Base-by-base conservation (phyloP, 2,329 filamentous ascomycete genomes). In the Tetracladium maxilliforme region DNA sequence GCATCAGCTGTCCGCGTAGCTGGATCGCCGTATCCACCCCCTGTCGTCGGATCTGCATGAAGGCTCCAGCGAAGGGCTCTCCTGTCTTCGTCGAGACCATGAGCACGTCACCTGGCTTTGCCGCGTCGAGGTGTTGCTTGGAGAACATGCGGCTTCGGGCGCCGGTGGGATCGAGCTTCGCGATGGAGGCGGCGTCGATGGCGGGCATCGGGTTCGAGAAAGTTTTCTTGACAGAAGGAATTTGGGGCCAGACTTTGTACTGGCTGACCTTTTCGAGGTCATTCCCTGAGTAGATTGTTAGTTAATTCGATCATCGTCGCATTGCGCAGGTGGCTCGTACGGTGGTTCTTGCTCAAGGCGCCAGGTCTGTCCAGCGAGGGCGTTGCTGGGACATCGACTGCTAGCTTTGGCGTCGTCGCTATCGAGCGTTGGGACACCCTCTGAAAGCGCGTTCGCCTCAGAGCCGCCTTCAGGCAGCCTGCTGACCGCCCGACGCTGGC, bases 61-160 rank as follows among this genome's bases (percentile, higher is more conserved):
- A 79, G 10, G 90, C 82, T 20, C 90, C 90, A 2, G 84, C 70
- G 47, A 94, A 94, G 6, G 87, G 82, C 49, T 95, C 87, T 33
- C 76, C 77, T 33, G 72, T 80, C 48, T 76, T 78, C 43, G 82
- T 77, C 21, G 82, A 82, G 23, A 94, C 81, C 41, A 92, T 82
- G 18, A 98, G 64, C 35, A 98, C 81, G 52, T 98, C 90, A 42
- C 90, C 90, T 2, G 79, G 70, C 41, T 78, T 76, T 28, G 77
- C 83, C 41, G 73, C 69, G 48, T 94, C 83, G 16, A 68, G 66
- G 52, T 87, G 92, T 26, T 64, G 53, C 38, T 68, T 70, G 36
- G 73, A 70, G 59, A 98, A 94, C 29, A 98, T 72, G 16, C 71
- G 69, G 21, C 74, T 77, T 32, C 87, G 79, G 26, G 78, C 74